A percentile compares a stretch with the other conserved stretches of the same genome.
phyloP scores from a whole-genome alignment of 768 basidiomycete genomes.

The Suillus subluteus region DNA sequence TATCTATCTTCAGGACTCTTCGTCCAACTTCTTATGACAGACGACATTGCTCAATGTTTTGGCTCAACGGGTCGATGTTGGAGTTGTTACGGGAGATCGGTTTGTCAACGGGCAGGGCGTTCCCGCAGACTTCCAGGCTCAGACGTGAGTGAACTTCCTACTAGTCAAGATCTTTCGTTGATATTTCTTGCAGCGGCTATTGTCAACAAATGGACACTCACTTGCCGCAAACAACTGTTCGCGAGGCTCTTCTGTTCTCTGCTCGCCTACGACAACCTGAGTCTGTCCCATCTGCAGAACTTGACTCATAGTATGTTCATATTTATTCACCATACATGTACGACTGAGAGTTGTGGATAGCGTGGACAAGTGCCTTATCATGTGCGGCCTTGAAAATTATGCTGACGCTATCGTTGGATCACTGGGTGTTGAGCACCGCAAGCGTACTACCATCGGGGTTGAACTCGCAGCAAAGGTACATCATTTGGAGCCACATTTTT shows the following conservation, averaged over 20 bases:
- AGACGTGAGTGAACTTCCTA: conserved; percentile 44
- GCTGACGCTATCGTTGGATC: conserved; percentile 70
- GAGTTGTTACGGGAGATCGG: conserved; percentile 53
- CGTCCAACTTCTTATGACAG: conserved; percentile 25
- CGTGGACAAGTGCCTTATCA: conserved; percentile 60
- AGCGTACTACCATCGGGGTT: conserved; percentile 62
- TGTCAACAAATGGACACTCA: conserved; percentile 88
- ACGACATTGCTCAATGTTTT: conserved; percentile 64
- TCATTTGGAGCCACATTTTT: background rate
- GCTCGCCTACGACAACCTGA: conserved; percentile 78
- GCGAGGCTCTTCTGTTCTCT: conserved; percentile 81
- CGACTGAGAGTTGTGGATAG: conserved; percentile 25
- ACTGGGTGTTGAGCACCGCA: conserved; percentile 50
- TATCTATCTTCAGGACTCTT: background rate
- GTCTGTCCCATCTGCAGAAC: conserved; percentile 65
- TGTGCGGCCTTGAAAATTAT: conserved; percentile 65
- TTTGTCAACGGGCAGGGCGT: conserved; percentile 58
- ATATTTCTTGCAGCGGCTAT: conserved; percentile 54
- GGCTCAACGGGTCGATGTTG: conserved; percentile 50
- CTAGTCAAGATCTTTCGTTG: background rate
- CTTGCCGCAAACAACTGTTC: conserved; percentile 72
- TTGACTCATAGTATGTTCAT: conserved; percentile 71
- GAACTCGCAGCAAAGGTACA: conserved; percentile 58
- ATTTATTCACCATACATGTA: background rate
- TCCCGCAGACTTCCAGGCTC: conserved; percentile 63